Evolutionary conservation across 2,329 filamentous ascomycete genomes (phyloP).

Genomic region (Ascochyta fabae): DNA sequence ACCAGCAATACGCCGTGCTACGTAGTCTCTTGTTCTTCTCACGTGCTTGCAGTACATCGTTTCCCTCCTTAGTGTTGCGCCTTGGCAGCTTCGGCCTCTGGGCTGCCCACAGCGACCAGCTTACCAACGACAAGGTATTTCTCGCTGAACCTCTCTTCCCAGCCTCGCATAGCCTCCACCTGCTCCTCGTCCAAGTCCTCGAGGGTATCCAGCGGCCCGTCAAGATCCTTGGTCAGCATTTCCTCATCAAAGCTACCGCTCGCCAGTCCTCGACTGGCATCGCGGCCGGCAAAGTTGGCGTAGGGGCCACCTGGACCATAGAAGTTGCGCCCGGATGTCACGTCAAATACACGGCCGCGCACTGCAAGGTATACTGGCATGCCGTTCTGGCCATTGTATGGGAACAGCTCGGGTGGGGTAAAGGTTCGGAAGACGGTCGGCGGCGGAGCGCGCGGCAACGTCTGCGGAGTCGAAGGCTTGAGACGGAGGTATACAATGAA

Average conservation of each 20-base stretch:
- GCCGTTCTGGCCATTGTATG: conserved; percentile 78
- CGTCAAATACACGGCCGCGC: conserved; percentile 89
- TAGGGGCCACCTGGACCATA: conserved; percentile 97
- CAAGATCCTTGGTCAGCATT: conserved; percentile 75
- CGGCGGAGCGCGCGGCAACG: conserved; percentile 63
- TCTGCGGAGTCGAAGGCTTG: conserved; percentile 59
- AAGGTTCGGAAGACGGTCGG: conserved; percentile 88
- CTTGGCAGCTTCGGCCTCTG: conserved; percentile 56
- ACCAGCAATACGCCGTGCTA: too few species aligned
- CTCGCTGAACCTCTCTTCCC: conserved; percentile 91
- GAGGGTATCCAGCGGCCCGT: conserved; percentile 80
- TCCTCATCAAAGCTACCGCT: conserved; percentile 23
- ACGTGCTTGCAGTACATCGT: too few species aligned
- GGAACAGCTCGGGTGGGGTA: conserved; percentile 80
- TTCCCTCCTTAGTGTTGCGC: conserved; percentile 20
- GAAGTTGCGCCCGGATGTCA: conserved; percentile 84
- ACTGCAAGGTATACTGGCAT: conserved; percentile 89
- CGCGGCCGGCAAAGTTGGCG: conserved; percentile 92
- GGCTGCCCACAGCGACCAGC: conserved; percentile 70
- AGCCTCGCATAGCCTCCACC: conserved; percentile 82
- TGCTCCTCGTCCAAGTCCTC: conserved; percentile 75
- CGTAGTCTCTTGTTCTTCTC: too few species aligned
- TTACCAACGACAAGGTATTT: conserved; percentile 96
- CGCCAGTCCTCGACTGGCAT: conserved; percentile 80
- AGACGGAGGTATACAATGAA: conserved; percentile 65